A percentile compares a stretch with the other conserved stretches of the same genome.
These are phyloP conservation scores for Cryptosporidium ryanae DNA, from an alignment of 169 alveolate genomes.

Conservation along the genomic window DNA sequence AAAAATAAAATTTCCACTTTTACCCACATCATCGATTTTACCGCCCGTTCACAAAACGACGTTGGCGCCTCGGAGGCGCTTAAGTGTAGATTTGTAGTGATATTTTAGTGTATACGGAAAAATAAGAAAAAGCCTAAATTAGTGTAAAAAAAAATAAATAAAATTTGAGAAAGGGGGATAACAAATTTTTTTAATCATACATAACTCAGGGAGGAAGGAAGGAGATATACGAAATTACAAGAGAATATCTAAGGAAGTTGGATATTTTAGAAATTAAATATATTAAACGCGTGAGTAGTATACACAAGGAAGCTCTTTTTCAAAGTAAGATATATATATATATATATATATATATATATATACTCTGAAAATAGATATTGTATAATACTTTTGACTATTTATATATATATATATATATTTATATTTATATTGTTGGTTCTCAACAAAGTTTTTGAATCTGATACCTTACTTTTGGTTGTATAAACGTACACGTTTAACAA, in stretches of 20 bases:
- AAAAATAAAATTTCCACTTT: slow-evolving; percentile 60
- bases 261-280: too few species aligned
- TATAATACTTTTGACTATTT: not conserved
- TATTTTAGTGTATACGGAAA: slow-evolving; percentile 16
- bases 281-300: too few species aligned
- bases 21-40: slow-evolving; percentile 24
- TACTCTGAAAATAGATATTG: slow-evolving; percentile 1
- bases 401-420: not conserved
- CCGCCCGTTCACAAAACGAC: slow-evolving; percentile 59
- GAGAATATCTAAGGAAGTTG: too few species aligned
- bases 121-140: not conserved
- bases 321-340: too few species aligned
- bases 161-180: slow-evolving; percentile 74
- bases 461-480: too few species aligned
- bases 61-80: slow-evolving; percentile 67
- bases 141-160: slow-evolving; percentile 36
- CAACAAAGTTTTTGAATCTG: not conserved
- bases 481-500: too few species aligned
- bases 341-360: too few species aligned
- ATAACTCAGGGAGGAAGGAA: too few species aligned
- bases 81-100: slow-evolving; percentile 53
- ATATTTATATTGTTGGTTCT: not conserved
- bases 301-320: too few species aligned
- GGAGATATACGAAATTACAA: not conserved
- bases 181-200: not conserved